A percentile compares a stretch with the other conserved stretches of the same genome.
These are phyloP conservation scores for Aegilops speltoides DNA, from an alignment of 176 grass and related monocot species.

Conservation along the genomic window DNA sequence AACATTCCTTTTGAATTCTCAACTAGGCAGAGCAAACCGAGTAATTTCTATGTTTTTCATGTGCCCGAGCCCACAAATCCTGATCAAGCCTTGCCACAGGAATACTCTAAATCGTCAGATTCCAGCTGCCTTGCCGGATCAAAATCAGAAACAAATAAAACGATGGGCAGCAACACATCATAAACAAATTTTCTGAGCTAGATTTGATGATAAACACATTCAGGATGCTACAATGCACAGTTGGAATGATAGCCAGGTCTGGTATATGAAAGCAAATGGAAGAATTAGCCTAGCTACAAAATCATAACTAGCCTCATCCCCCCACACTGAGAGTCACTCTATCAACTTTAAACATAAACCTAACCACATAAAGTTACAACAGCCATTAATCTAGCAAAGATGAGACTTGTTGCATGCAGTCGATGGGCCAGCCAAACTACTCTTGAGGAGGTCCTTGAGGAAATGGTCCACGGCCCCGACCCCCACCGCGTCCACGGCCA, in stretches of 20 bases:
- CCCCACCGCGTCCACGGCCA: constrained; percentile 28
- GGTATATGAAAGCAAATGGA: constrained; percentile 43
- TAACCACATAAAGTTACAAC: constrained; percentile 44
- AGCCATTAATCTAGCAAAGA: constrained; percentile 20
- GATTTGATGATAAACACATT: constrained; percentile 30
- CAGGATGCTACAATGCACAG: constrained; percentile 37
- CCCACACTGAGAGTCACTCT: constrained; percentile 38
- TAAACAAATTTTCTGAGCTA: constrained; percentile 33
- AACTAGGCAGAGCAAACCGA: neutral
- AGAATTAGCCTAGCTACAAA: constrained; percentile 73
- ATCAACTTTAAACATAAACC: constrained; percentile 44
- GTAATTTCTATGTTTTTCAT: neutral
- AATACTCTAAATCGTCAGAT: neutral
- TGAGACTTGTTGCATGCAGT: neutral
- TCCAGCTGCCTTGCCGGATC: neutral
- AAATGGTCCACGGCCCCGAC: constrained; percentile 29
- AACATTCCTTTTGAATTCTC: neutral
- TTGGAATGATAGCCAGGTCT: constrained; percentile 28
- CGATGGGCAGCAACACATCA: neutral
- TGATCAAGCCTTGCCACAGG: neutral
- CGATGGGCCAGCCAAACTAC: constrained; percentile 34
- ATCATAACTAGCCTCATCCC: constrained; percentile 64
- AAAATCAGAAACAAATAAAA: neutral
- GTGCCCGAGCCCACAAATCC: neutral
- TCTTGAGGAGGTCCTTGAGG: constrained; percentile 25